Conservation (phyloP, 116 monocot species). For the Cymodocea nodosa region DNA sequence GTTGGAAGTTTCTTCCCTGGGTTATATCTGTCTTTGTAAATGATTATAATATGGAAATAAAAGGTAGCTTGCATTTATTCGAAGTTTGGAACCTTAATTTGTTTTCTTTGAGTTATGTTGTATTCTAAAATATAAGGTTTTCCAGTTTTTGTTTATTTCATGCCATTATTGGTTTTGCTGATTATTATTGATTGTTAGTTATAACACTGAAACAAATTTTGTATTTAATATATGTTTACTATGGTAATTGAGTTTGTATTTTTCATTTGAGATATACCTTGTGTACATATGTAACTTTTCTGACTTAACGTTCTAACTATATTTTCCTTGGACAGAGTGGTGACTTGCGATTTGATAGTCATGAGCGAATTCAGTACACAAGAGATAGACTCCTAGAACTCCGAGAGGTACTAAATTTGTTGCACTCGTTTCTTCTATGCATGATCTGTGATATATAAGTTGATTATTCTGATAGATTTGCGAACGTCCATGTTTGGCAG, state of each 20-base stretch:
- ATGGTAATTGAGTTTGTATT: background rate
- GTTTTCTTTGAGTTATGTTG: too few relatives aligned
- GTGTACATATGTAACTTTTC: background rate
- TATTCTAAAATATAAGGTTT: too few relatives aligned
- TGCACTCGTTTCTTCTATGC: background rate
- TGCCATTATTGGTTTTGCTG: too few relatives aligned
- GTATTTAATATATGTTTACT: background rate
- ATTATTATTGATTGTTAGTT: too few relatives aligned
- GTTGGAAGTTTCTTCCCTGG: too few relatives aligned
- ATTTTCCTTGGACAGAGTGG: slow-evolving; percentile 29
- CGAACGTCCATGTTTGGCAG: too few relatives aligned
- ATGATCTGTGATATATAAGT: background rate
- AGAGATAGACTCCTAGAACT: slow-evolving; percentile 63
- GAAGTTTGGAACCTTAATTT: too few relatives aligned
- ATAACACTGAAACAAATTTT: too few relatives aligned
- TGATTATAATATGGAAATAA: too few relatives aligned
- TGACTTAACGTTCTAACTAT: background rate
- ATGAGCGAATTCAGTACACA: slow-evolving; percentile 46
- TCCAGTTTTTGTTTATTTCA: too few relatives aligned
- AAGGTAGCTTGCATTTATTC: too few relatives aligned
- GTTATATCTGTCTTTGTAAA: too few relatives aligned
- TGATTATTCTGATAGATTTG: background rate
- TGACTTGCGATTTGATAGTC: slow-evolving; percentile 42
- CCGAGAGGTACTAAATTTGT: slow-evolving; percentile 41
- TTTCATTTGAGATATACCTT: background rate